Evolutionary conservation across 352 stramenopile genomes (phyloP).

Genomic region (Pythium folliculosum): DNA sequence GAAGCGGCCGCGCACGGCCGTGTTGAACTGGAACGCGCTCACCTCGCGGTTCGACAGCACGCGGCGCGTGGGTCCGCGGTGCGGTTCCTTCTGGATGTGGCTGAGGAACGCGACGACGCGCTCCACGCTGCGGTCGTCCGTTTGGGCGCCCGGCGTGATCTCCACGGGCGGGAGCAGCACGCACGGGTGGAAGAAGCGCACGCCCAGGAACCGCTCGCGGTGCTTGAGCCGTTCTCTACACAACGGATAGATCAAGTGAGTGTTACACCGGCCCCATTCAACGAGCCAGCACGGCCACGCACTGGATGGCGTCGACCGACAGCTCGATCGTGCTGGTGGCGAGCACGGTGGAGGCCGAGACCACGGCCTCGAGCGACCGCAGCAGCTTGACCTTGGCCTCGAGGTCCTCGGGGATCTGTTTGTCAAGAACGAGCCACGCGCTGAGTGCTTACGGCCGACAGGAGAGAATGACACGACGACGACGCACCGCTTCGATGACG

Average conservation of each 20-base stretch:
- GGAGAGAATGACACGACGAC: background rate
- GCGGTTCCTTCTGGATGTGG: constrained; percentile 58
- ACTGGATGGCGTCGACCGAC: constrained; percentile 65
- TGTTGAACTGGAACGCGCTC: constrained; percentile 67
- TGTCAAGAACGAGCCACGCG: no score
- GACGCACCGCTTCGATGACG: constrained; percentile 65
- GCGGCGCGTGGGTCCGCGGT: constrained; percentile 59
- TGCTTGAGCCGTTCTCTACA: constrained; percentile 41
- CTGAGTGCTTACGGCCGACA: no score
- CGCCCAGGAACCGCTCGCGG: constrained; percentile 56
- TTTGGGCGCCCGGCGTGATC: constrained; percentile 44
- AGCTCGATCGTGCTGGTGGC: constrained; percentile 68
- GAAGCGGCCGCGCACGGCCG: constrained; percentile 52
- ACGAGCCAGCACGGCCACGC: constrained; percentile 15
- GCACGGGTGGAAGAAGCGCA: constrained; percentile 77
- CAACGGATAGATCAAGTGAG: background rate
- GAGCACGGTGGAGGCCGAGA: constrained; percentile 54
- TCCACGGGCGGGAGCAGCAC: constrained; percentile 67
- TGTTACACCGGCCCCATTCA: background rate
- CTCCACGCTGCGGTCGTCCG: constrained; percentile 41
- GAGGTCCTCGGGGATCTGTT: constrained; percentile 64
- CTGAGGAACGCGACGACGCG: constrained; percentile 50
- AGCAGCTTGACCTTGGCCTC: constrained; percentile 63
- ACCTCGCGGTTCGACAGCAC: constrained; percentile 58
- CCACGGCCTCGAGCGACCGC: constrained; percentile 53